Evolutionary conservation across 441 rosid species (phyloP).

Genomic region (Syzygium syzygioides): DNA sequence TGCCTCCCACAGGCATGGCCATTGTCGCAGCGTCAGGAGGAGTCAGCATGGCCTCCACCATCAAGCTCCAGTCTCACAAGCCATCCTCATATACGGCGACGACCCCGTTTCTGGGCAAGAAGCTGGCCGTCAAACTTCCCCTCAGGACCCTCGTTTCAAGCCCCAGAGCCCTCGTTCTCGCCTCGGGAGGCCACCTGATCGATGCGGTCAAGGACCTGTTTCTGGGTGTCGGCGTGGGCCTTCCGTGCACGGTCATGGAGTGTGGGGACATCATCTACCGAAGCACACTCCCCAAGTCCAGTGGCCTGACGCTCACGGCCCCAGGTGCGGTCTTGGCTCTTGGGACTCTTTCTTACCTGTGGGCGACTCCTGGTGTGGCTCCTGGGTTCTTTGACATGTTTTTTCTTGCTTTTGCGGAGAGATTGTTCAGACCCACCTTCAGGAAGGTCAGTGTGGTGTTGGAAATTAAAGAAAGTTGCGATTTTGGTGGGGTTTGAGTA

Average conservation of each 20-base stretch:
- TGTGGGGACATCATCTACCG: constrained; percentile 95
- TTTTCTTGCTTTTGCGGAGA: constrained; percentile 85
- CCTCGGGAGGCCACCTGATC: constrained; percentile 42
- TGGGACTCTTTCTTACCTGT: constrained; percentile 76
- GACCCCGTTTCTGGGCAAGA: constrained; percentile 61
- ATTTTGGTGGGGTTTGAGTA: neutral
- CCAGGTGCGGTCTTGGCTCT: constrained; percentile 83
- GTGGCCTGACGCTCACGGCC: constrained; percentile 58
- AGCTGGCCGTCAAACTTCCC: constrained; percentile 20
- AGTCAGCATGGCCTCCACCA: constrained; percentile 20
- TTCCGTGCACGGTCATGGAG: constrained; percentile 97
- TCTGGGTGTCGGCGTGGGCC: constrained; percentile 89
- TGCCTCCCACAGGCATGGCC: constrained; percentile 37
- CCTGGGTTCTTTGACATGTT: constrained; percentile 97
- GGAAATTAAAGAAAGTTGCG: neutral
- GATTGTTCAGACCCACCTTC: constrained; percentile 64
- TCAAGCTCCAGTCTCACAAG: constrained; percentile 28
- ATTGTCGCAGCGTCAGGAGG: constrained; percentile 46
- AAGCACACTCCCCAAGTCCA: constrained; percentile 83
- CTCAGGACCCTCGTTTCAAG: constrained; percentile 15
- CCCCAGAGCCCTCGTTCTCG: constrained; percentile 21
- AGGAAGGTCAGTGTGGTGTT: constrained; percentile 40
- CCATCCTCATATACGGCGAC: constrained; percentile 8
- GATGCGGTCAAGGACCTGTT: constrained; percentile 60
- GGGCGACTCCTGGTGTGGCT: constrained; percentile 99